A percentile compares a stretch with the other conserved stretches of the same genome.
Evolutionary conservation across 2,329 filamentous ascomycete genomes (phyloP).

Genomic region (Nigrospora sphaerica): DNA sequence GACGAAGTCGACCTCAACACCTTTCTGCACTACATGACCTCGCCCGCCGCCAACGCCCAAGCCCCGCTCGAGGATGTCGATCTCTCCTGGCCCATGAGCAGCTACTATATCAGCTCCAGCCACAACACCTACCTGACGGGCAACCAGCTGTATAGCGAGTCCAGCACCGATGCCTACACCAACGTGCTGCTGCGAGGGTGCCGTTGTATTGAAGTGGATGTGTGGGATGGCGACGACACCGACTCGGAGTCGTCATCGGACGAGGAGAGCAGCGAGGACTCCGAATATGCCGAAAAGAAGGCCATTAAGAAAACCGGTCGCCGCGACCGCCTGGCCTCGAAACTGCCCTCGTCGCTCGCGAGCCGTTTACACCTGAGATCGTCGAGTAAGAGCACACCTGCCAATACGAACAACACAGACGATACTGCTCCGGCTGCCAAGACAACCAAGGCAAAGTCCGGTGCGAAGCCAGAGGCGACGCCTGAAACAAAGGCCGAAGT

Average conservation of each 20-base stretch:
- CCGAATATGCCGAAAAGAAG: constrained; percentile 33
- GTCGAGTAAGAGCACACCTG: too few species aligned
- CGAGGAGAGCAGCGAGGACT: constrained; percentile 52
- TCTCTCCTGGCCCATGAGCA: constrained; percentile 72
- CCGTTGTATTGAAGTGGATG: constrained; percentile 89
- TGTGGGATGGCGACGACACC: constrained; percentile 82
- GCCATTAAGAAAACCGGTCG: constrained; percentile 55
- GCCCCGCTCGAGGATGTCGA: constrained; percentile 35
- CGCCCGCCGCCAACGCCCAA: constrained; percentile 34
- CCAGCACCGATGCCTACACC: constrained; percentile 83
- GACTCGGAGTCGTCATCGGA: constrained; percentile 59
- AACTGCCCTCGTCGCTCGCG: constrained; percentile 34
- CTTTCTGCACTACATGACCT: constrained; percentile 52
- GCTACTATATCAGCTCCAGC: constrained; percentile 90
- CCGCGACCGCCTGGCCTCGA: constrained; percentile 59
- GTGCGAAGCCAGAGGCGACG: not conserved
- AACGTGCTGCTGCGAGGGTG: constrained; percentile 77
- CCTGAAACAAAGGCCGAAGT: not conserved
- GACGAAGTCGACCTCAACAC: constrained; percentile 35
- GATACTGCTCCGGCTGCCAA: not conserved
- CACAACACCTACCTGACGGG: constrained; percentile 93
- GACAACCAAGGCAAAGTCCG: not conserved
- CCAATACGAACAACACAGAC: not conserved
- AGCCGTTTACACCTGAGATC: constrained; percentile 23
- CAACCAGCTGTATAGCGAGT: constrained; percentile 79